Conservation (phyloP, 2,329 filamentous ascomycete species). For the Colletotrichum viniferum region DNA sequence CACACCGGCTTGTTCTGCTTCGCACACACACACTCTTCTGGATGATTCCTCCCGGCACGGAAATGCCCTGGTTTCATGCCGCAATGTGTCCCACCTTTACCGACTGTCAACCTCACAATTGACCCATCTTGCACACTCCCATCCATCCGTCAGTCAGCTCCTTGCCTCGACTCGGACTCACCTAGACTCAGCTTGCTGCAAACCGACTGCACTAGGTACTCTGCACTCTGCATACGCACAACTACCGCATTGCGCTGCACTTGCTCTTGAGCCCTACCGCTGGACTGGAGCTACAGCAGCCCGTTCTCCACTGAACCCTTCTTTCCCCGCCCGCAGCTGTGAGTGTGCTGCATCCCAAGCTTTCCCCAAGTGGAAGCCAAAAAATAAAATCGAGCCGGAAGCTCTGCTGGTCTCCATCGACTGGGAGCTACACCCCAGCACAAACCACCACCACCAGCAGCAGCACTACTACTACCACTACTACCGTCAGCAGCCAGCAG, state of each 20-base stretch:
- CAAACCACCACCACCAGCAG: not conserved
- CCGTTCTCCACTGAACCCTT: conserved; percentile 5
- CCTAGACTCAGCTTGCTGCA: not conserved
- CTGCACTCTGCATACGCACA: not conserved
- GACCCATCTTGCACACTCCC: not conserved
- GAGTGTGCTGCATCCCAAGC: conserved; percentile 6
- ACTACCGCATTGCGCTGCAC: not conserved
- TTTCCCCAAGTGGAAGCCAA: not conserved
- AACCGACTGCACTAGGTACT: not conserved
- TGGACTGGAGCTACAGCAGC: conserved; percentile 11
- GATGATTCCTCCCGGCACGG: not conserved
- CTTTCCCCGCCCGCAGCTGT: not conserved
- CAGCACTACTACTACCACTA: no score
- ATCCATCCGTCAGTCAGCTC: not conserved
- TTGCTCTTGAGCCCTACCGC: not conserved
- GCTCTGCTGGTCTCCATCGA: not conserved
- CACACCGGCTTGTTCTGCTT: not conserved
- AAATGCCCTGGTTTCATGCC: not conserved
- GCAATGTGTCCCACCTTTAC: not conserved
- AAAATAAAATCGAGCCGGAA: not conserved
- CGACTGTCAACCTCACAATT: not conserved
- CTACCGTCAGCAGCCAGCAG: not conserved
- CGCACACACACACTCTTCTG: not conserved
- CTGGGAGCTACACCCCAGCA: conserved; percentile 6
- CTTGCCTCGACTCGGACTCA: not conserved